Evolutionary conservation across 768 basidiomycete species (phyloP), one percentile per base, ranked within the genome.

Genomic region (Tylopilus felleus): DNA sequence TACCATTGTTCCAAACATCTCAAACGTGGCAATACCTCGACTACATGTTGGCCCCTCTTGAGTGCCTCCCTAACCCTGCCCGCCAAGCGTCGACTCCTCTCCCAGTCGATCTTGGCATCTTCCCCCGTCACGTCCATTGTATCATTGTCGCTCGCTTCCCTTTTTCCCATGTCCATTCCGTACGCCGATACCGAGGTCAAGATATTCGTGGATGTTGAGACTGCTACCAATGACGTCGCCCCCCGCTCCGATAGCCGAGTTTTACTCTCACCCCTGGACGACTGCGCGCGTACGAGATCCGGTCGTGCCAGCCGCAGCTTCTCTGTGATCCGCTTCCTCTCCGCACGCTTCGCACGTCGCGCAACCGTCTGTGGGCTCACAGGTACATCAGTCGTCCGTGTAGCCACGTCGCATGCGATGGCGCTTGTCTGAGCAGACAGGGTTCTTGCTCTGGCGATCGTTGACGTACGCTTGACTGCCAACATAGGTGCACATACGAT

Each of bases 281-380:
- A 60, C 47, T 67, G 71, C 6, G 45, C 43, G 3, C 69, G 60
- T 8, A 63, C 62, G 2, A 74, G 70, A 49, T 77, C 73, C 3
- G 80, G 81, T 25, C 75, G 73, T 12, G 77, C 78, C 14, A 60
- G 62, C 5, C 74, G 72, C 16, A 83, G 65, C 31, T 73, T 75
- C 35, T 78, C 74, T 1, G 74, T 75, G 38, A 63, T 65, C 31
- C 49, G 56, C 22, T 53, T 57, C 36, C 65, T 58, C 41, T 65
- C 54, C 4, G 61, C 63, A 2, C 61, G 64, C 40, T 55, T 53
- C 0, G 57, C 54, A 14, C 59, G 61, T 16, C 63, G 63, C 35
- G 55, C 55, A 23, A 53, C 63, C 4, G 51, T 65, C 43, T 58
- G 61, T 40, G 67, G 56, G 21, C 58, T 65, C 4, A 55, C 29